These are phyloP conservation scores for Lyophyllum atratum DNA, from an alignment of 768 basidiomycete species.

Conservation along the genomic window DNA sequence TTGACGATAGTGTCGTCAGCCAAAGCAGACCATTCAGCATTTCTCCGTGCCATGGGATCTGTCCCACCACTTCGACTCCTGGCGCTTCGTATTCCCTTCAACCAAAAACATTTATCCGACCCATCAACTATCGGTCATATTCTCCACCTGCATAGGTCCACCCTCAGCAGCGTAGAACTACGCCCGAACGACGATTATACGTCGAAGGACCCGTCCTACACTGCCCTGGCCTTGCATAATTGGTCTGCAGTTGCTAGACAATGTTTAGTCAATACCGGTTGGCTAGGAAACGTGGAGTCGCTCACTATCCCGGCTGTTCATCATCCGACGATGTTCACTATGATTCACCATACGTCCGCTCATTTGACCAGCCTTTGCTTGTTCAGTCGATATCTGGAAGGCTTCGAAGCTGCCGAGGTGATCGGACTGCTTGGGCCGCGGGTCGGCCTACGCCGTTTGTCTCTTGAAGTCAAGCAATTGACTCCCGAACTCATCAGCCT, in stretches of 20 bases:
- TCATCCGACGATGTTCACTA: slow-evolving; percentile 15
- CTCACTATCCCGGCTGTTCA: slow-evolving; percentile 26
- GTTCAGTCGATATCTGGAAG: slow-evolving; percentile 21
- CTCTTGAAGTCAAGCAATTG: slow-evolving; percentile 24
- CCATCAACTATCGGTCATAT: slow-evolving; percentile 22
- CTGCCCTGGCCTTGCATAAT: not conserved
- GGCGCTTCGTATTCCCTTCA: slow-evolving; percentile 22
- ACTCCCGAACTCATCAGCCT: slow-evolving; percentile 17
- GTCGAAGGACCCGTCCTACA: not conserved
- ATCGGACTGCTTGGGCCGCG: slow-evolving; percentile 23
- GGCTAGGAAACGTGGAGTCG: slow-evolving; percentile 19
- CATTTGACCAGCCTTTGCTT: slow-evolving; percentile 28
- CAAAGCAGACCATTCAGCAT: slow-evolving; percentile 30
- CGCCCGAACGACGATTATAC: slow-evolving; percentile 8
- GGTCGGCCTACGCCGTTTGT: slow-evolving; percentile 19
- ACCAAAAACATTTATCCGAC: slow-evolving; percentile 24
- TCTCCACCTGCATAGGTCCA: slow-evolving; percentile 19
- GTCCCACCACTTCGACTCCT: slow-evolving; percentile 28
- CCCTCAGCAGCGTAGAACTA: slow-evolving; percentile 25
- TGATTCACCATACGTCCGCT: slow-evolving; percentile 24
- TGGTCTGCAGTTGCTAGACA: slow-evolving; percentile 8
- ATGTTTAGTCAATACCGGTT: slow-evolving; percentile 4
- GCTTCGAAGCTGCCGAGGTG: slow-evolving; percentile 24
- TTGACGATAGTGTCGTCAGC: slow-evolving; percentile 36
- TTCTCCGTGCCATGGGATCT: slow-evolving; percentile 29